Evolutionary conservation across 495 filamentous ascomycete genomes (phyloP).

Genomic region (Neurospora sp.): DNA sequence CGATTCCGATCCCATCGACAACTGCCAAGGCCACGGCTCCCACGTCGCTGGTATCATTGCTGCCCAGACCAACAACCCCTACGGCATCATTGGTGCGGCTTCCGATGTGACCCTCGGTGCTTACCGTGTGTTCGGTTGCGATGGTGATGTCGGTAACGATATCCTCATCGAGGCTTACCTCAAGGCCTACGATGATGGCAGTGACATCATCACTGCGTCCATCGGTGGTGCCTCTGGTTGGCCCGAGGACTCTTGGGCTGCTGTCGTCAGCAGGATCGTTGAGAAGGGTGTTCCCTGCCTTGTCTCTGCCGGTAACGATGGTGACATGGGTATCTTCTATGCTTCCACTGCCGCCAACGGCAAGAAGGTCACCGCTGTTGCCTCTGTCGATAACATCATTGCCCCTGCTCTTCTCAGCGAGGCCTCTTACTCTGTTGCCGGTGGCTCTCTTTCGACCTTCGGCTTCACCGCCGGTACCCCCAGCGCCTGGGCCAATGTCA

Average conservation of each 20-base stretch:
- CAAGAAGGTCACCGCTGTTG: constrained; percentile 39
- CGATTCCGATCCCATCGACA: constrained; percentile 36
- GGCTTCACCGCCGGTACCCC: constrained; percentile 32
- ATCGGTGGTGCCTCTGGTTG: constrained; percentile 48
- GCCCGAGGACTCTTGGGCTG: constrained; percentile 46
- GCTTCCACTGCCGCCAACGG: constrained; percentile 45
- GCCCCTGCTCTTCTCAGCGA: constrained; percentile 32
- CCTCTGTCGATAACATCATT: constrained; percentile 40
- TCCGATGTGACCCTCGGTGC: constrained; percentile 43
- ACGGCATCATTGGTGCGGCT: constrained; percentile 45
- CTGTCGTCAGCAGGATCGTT: constrained; percentile 45
- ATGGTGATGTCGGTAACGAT: constrained; percentile 37
- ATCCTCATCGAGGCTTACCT: constrained; percentile 46
- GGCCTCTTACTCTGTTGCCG: constrained; percentile 24
- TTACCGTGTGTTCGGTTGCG: constrained; percentile 47
- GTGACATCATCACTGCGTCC: constrained; percentile 50
- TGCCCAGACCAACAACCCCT: constrained; percentile 37
- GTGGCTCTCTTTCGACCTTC: constrained; percentile 17
- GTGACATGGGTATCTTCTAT: constrained; percentile 41
- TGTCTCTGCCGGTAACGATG: constrained; percentile 47
- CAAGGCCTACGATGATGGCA: constrained; percentile 46
- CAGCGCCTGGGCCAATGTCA: constrained; percentile 27
- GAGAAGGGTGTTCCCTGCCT: constrained; percentile 44
- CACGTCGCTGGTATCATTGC: constrained; percentile 48
- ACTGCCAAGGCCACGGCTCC: constrained; percentile 37